These are phyloP conservation scores for Letharia lupina DNA, from an alignment of 495 filamentous ascomycete genomes.

Conservation along the genomic window DNA sequence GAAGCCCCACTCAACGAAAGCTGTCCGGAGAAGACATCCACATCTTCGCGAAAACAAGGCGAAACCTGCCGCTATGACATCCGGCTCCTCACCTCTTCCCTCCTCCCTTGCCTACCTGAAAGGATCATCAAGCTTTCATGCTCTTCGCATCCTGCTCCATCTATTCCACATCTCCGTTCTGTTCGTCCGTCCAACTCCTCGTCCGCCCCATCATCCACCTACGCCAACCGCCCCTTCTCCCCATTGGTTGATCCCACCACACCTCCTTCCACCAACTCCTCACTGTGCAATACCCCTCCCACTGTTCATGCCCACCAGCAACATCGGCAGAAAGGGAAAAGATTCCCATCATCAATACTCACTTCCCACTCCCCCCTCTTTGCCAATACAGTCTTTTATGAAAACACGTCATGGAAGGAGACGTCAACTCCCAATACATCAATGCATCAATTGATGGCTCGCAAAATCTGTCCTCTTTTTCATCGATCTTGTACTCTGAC, in stretches of 20 bases:
- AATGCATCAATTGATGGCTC: not conserved
- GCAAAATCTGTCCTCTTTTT: not conserved
- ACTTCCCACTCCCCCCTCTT: not conserved
- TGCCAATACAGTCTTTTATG: not conserved
- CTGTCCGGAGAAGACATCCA: not conserved
- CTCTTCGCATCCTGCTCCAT: not conserved
- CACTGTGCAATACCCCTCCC: not conserved
- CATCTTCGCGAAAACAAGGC: not conserved
- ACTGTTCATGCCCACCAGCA: not conserved
- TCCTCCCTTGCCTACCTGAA: not conserved
- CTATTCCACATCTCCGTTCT: not conserved
- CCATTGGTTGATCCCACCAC: not conserved
- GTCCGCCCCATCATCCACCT: not conserved
- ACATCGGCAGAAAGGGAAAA: not conserved
- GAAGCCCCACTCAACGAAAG: not conserved
- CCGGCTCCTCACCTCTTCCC: not conserved
- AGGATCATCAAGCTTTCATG: not conserved
- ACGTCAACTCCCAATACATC: not conserved
- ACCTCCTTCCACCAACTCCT: not conserved
- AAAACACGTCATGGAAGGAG: not conserved
- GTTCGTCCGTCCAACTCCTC: not conserved
- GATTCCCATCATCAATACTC: not conserved
- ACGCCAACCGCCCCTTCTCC: not conserved
- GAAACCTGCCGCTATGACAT: not conserved
- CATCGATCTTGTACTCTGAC: not conserved